Evolutionary conservation across 495 filamentous ascomycete species (phyloP), one percentile per base, ranked within the genome.

Genomic region (Penicillium diatomitis): DNA sequence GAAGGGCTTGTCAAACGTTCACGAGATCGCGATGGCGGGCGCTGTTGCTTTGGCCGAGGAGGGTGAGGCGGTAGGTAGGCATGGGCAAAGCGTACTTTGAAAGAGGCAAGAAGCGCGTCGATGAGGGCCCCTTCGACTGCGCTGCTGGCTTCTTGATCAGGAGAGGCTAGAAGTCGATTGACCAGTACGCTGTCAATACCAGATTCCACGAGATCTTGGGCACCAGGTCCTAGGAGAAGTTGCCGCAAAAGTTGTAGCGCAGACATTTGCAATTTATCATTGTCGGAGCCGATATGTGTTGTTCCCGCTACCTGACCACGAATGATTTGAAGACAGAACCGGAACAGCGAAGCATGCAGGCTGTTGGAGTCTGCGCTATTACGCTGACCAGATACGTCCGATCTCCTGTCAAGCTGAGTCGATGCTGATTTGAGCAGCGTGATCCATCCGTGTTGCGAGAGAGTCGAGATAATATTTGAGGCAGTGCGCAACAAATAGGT

Each of bases 401-500:
- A 56, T 51, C 53, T 57, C 41, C 64, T 68, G 11, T 74, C 72
- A 8, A 41, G 38, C 32, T 63, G 64, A 6, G 47, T 47, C 28
- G 65, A 37, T 30, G 66, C 56, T 42, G 72, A 64, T 3, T 60
- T 67, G 8, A 74, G 53, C 42, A 74, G 56, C 11, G 55, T 57
- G 20, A 68, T 51, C 71, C 71, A 74, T 28, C 69, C 71, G 42
- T 60, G 67, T 10, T 73, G 69, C 6, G 66, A 67, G 48, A 74
- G 65, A 2, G 62, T 55, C n/a, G 64, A 62, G 34, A 94, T 68
- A 32, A 91, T 69, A 52, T 86, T 87, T 10, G 82, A 83, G 0
- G 92, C 64, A 2, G 84, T 85, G 52, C 81, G 81, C 10, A 95
- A 62, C 56, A 92, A 83, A 61, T 96, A 95, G 8, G 84, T 69